These are phyloP conservation scores for Talaromyces islandicus DNA, from an alignment of 2,329 filamentous ascomycete genomes.

Conservation along the genomic window DNA sequence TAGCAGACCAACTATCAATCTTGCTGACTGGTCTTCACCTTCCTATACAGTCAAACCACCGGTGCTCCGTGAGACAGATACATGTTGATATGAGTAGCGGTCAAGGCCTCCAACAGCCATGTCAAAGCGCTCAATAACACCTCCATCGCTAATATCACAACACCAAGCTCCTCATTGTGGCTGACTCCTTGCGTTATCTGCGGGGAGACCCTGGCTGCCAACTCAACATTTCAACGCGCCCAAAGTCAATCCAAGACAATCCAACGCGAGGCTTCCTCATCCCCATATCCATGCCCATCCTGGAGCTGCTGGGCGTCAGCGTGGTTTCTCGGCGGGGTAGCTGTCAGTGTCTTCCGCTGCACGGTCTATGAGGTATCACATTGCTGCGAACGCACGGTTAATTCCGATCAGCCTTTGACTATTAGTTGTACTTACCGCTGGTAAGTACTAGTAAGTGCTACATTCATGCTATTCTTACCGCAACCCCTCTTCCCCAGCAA, in stretches of 20 bases:
- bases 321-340: background rate
- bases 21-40: too few relatives aligned
- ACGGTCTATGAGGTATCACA: background rate
- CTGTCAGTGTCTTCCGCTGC: background rate
- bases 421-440: too few relatives aligned
- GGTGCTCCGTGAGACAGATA: too few relatives aligned
- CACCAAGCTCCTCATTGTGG: background rate
- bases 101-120: background rate
- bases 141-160: background rate
- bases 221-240: background rate
- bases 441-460: too few relatives aligned
- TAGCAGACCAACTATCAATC: too few relatives aligned
- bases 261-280: background rate
- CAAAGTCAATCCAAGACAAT: background rate
- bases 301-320: background rate
- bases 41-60: too few relatives aligned
- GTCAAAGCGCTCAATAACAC: slow-evolving; percentile 1
- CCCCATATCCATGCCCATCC: background rate
- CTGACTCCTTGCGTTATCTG: background rate
- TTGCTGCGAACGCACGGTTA: background rate
- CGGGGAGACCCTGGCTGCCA: slow-evolving; percentile 1
- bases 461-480: background rate
- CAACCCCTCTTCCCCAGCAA: background rate
- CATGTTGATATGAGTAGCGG: background rate
- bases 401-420: background rate